Evolutionary conservation across 1,284 basidiomycete species (phyloP).

Genomic region (Fomitopsis pinicola): DNA sequence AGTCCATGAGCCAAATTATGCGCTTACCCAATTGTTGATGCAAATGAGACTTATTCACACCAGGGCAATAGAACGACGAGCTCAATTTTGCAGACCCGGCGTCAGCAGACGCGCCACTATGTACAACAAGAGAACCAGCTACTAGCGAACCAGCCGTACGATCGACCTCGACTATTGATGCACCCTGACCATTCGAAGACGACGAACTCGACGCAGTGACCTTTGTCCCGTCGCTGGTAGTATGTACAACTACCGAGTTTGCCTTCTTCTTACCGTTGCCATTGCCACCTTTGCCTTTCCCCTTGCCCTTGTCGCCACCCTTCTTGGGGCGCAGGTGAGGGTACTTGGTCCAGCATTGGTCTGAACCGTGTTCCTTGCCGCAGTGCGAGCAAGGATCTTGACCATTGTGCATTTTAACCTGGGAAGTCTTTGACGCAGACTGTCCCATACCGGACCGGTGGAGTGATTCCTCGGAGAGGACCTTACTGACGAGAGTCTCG

Average conservation of each 20-base stretch:
- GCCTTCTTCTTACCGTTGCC: neutral
- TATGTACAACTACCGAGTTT: neutral
- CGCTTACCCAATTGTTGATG: neutral
- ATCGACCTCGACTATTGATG: too few relatives aligned
- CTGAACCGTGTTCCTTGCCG: neutral
- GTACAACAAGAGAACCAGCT: neutral
- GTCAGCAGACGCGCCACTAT: neutral
- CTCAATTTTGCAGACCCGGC: neutral
- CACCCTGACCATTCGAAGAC: neutral
- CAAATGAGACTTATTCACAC: neutral
- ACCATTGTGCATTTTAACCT: neutral
- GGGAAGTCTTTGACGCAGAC: neutral
- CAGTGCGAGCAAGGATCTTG: neutral
- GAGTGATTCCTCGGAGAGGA: neutral
- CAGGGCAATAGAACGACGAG: neutral
- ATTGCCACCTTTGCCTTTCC: neutral
- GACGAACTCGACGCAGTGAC: neutral
- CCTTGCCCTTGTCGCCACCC: neutral
- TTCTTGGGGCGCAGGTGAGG: neutral
- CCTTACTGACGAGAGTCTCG: neutral
- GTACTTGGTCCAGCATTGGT: neutral
- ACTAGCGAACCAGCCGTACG: too few relatives aligned
- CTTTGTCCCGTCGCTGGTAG: neutral
- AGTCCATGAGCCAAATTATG: neutral
- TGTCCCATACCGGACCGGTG: neutral